A percentile compares a stretch with the other conserved stretches of the same genome.
phyloP scores from a whole-genome alignment of 495 filamentous ascomycete species.

The Staphylotrichum longicolle region DNA sequence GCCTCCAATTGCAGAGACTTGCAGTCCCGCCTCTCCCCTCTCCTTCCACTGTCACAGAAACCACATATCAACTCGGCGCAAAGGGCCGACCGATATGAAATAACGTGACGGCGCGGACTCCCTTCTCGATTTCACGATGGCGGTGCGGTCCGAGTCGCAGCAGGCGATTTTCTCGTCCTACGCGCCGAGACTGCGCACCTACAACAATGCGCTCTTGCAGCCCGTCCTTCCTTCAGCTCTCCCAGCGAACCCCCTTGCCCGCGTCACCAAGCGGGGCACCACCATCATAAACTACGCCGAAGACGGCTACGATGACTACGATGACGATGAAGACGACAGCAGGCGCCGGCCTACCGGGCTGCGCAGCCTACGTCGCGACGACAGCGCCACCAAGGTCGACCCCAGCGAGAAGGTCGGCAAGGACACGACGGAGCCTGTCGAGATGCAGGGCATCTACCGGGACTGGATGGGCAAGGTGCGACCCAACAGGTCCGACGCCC shows the following conservation, averaged over 20 bases:
- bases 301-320: constrained; percentile 89
- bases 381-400: constrained; percentile 57
- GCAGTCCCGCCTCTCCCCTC: too few species aligned
- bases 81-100: constrained; percentile 21
- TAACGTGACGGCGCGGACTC: constrained; percentile 18
- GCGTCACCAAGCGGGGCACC: constrained; percentile 95
- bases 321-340: constrained; percentile 77
- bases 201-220: constrained; percentile 87
- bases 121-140: constrained; percentile 35
- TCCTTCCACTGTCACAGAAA: too few species aligned
- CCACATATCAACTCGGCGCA: too few species aligned
- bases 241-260: constrained; percentile 63
- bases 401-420: constrained; percentile 75
- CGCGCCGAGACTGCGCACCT: constrained; percentile 84
- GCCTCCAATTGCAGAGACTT: too few species aligned
- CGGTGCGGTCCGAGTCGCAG: constrained; percentile 47
- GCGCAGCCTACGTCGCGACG: constrained; percentile 77
- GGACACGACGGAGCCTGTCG: constrained; percentile 74
- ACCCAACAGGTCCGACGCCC: constrained; percentile 58
- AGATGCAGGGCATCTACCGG: constrained; percentile 84
- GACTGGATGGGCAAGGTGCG: constrained; percentile 88
- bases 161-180: constrained; percentile 91
- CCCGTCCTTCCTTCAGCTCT: constrained; percentile 71
- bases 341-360: constrained; percentile 78
- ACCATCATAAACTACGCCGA: constrained; percentile 97